Evolutionary conservation across 2,329 filamentous ascomycete species (phyloP).

Genomic region (Phialemonium atrogriseum): DNA sequence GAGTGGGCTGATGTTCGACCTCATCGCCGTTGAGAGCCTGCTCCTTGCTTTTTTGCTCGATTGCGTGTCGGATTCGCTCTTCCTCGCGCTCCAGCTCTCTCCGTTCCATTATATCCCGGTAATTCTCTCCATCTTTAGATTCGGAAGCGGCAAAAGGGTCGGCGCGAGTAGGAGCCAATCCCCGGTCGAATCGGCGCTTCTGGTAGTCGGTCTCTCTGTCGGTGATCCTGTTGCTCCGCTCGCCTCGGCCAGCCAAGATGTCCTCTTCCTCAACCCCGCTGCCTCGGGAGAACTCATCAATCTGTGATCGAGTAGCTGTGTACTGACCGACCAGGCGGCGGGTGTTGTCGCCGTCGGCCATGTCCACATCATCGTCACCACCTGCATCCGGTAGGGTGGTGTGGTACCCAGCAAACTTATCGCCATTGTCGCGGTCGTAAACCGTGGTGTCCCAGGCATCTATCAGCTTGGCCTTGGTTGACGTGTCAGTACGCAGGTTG

Average conservation of each 20-base stretch:
- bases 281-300: conserved; percentile 87
- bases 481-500: conserved; percentile 73
- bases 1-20: conserved; percentile 61
- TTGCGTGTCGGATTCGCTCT: conserved; percentile 71
- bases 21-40: conserved; percentile 49
- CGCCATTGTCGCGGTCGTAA: conserved; percentile 63
- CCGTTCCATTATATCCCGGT: conserved; percentile 83
- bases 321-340: conserved; percentile 87
- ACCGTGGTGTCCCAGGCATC: conserved; percentile 83
- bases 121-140: conserved; percentile 63
- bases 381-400: conserved; percentile 76
- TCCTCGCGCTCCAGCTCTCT: conserved; percentile 92
- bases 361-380: conserved; percentile 71
- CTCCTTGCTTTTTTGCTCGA: conserved; percentile 63
- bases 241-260: conserved; percentile 68
- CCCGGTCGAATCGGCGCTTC: conserved; percentile 85
- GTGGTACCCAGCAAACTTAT: conserved; percentile 86
- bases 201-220: conserved; percentile 97
- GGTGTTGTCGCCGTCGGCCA: conserved; percentile 64
- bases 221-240: conserved; percentile 83
- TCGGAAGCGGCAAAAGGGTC: conserved; percentile 71
- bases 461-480: conserved; percentile 84
- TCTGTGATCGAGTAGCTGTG: conserved; percentile 83
- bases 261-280: conserved; percentile 87
- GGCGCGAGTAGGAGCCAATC: conserved; percentile 74